phyloP scores from a whole-genome alignment of 2,329 filamentous ascomycete genomes.

The Paradendryphiella salina region DNA sequence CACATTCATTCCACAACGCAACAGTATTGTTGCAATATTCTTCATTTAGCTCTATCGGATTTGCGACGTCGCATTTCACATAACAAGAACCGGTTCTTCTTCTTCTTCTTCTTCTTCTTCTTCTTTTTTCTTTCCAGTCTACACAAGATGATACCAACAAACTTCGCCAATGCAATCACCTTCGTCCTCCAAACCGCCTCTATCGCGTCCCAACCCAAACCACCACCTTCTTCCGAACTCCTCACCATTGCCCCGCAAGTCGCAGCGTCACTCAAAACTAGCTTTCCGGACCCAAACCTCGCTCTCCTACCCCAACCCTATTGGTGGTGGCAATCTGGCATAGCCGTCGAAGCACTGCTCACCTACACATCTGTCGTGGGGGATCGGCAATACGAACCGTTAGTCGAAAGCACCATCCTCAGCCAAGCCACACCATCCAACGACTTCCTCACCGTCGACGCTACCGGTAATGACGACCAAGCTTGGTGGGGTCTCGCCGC shows the following conservation, averaged over 20 bases:
- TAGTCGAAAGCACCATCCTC: slow-evolving; percentile 33
- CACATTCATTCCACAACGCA: slow-evolving; percentile 2
- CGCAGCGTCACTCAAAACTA: slow-evolving; percentile 22
- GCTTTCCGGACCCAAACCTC: slow-evolving; percentile 23
- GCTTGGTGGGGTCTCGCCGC: slow-evolving; percentile 72
- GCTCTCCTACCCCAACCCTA: slow-evolving; percentile 27
- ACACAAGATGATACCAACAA: slow-evolving; percentile 11
- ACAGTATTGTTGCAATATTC: neutral
- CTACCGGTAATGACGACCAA: slow-evolving; percentile 70
- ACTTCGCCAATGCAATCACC: slow-evolving; percentile 7
- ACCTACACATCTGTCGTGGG: slow-evolving; percentile 50
- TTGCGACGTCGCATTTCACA: neutral
- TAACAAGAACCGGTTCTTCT: neutral
- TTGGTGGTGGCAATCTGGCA: slow-evolving; percentile 43
- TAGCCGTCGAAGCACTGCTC: slow-evolving; percentile 30
- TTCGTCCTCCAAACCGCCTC: slow-evolving; percentile 6
- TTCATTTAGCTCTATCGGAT: neutral
- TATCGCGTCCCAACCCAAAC: slow-evolving; percentile 4
- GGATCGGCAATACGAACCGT: slow-evolving; percentile 47
- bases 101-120: neutral
- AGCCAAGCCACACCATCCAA: slow-evolving; percentile 30
- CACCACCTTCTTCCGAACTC: slow-evolving; percentile 15
- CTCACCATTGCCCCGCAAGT: slow-evolving; percentile 19
- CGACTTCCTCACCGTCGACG: slow-evolving; percentile 48
- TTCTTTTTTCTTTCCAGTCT: neutral